These are phyloP conservation scores for Flaveria trinervia DNA, from an alignment of 129 eudicot genomes.

Conservation along the genomic window DNA sequence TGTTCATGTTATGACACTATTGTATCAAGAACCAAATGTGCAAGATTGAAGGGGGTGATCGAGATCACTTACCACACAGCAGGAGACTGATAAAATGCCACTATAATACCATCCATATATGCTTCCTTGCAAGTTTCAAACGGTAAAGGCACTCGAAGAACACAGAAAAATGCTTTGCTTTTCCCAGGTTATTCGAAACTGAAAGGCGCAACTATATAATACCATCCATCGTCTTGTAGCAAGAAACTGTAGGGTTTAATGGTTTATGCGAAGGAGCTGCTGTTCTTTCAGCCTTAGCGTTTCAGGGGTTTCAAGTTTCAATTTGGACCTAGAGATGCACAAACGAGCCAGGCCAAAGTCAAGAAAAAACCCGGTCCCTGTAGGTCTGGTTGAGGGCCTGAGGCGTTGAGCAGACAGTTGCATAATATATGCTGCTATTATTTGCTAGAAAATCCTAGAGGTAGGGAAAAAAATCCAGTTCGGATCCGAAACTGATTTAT, in stretches of 20 bases:
- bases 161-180: neutral
- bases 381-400: neutral
- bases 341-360: no score
- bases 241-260: neutral
- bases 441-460: no score
- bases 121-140: conserved; percentile 12
- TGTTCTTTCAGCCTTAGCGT: neutral
- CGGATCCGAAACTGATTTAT: no score
- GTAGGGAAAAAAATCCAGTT: no score
- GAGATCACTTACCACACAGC: conserved; percentile 25
- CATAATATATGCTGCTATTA: no score
- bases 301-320: neutral
- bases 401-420: no score
- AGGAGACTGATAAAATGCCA: conserved; percentile 35
- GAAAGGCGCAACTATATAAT: neutral
- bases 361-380: neutral
- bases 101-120: neutral
- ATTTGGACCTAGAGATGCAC: no score
- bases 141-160: neutral
- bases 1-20: no score
- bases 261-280: neutral
- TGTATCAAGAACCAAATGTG: neutral
- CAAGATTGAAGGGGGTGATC: neutral
- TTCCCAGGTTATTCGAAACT: neutral
- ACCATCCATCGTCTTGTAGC: no score